Evolutionary conservation across 2,329 filamentous ascomycete species (phyloP).

Genomic region (Colletotrichum sp.): DNA sequence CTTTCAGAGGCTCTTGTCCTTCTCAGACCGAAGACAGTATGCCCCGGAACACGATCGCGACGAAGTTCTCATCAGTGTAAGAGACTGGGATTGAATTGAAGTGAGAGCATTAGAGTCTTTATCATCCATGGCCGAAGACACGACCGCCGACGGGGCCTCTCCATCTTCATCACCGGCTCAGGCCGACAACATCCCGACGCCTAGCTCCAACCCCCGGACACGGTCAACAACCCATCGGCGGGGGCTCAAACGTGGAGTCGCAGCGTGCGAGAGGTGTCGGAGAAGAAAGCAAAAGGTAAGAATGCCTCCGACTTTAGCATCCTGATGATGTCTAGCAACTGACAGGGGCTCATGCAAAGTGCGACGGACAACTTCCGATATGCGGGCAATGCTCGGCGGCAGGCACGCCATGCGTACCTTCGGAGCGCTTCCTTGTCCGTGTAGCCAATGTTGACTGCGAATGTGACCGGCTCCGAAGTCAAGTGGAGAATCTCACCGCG

Average conservation of each 20-base stretch:
- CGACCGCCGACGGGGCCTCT: not conserved
- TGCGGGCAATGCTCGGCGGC: not conserved
- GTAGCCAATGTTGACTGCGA: not conserved
- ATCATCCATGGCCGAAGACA: not conserved
- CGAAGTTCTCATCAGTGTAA: not conserved
- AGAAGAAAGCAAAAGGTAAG: slow-evolving; percentile 11
- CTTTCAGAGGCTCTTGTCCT: not conserved
- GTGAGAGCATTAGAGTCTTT: not conserved
- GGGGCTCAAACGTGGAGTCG: slow-evolving; percentile 1
- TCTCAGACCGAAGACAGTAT: not conserved
- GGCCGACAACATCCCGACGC: not conserved
- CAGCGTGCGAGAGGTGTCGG: slow-evolving; percentile 12
- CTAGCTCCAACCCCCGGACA: not conserved
- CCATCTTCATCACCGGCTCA: not conserved
- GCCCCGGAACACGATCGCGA: not conserved
- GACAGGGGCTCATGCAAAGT: not conserved
- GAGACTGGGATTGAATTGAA: not conserved
- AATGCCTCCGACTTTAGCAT: accelerated
- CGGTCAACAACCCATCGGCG: not conserved
- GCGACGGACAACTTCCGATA: slow-evolving; percentile 11
- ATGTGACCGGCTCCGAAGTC: not conserved
- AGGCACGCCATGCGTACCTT: not conserved
- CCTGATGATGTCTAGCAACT: not conserved
- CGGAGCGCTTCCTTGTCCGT: slow-evolving; percentile 8
- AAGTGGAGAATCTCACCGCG: not conserved